Conservation (phyloP, 768 basidiomycete genomes). For the Pleurotus pulmonarius region DNA sequence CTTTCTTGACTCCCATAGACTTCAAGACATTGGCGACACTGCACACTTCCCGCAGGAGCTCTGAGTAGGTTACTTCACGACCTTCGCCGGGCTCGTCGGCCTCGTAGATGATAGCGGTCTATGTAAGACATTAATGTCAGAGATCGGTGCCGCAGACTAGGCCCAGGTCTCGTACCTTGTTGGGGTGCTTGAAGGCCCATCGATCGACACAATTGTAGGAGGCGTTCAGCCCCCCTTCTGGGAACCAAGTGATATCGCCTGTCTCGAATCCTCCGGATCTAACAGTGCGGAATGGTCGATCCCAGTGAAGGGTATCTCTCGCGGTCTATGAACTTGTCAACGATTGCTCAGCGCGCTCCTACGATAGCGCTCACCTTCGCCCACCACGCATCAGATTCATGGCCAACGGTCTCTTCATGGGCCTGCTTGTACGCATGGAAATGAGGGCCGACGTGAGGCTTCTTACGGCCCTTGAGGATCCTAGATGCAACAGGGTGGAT, state of each 20-base stretch:
- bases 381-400: slow-evolving; percentile 86
- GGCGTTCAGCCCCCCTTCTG: slow-evolving; percentile 88
- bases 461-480: slow-evolving; percentile 55
- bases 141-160: too few relatives aligned
- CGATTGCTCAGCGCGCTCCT: neutral
- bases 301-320: slow-evolving; percentile 76
- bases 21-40: slow-evolving; percentile 90
- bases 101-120: slow-evolving; percentile 98
- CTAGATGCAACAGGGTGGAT: slow-evolving; percentile 79
- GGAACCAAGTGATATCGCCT: slow-evolving; percentile 95
- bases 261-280: slow-evolving; percentile 76
- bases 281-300: slow-evolving; percentile 86
- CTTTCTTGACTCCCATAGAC: slow-evolving; percentile 86
- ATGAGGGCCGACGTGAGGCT: slow-evolving; percentile 77
- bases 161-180: slow-evolving; percentile 46
- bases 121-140: neutral
- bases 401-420: slow-evolving; percentile 72
- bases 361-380: slow-evolving; percentile 50
- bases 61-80: slow-evolving; percentile 69
- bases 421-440: slow-evolving; percentile 66
- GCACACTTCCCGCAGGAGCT: slow-evolving; percentile 89
- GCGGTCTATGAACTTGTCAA: slow-evolving; percentile 46
- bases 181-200: slow-evolving; percentile 87
- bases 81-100: slow-evolving; percentile 91
- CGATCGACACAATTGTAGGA: slow-evolving; percentile 98